A percentile compares a stretch with the other conserved stretches of the same genome.
Conservation (phyloP, 1,284 basidiomycete species). For the Malassezia nana region DNA sequence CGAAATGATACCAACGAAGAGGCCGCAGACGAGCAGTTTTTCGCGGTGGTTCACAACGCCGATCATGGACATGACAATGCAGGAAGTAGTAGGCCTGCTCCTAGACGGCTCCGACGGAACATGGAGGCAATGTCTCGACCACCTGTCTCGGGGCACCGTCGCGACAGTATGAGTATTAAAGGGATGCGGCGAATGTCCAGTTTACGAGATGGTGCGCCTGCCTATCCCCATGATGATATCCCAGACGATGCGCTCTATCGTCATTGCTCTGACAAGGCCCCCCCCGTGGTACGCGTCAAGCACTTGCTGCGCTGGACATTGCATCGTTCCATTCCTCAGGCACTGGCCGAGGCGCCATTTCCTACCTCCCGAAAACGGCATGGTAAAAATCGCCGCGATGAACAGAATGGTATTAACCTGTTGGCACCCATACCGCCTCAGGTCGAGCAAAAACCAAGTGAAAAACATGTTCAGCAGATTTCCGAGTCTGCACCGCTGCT, state of each 20-base stretch:
- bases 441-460: conserved; percentile 13
- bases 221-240: conserved; percentile 37
- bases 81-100: too few relatives aligned
- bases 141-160: conserved; percentile 16
- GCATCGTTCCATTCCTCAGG: conserved; percentile 30
- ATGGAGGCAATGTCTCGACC: background rate
- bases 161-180: conserved; percentile 36
- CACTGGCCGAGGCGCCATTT: conserved; percentile 21
- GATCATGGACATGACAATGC: background rate
- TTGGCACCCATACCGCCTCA: background rate
- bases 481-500: conserved; percentile 18
- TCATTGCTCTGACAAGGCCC: conserved; percentile 31
- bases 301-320: conserved; percentile 32
- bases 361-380: conserved; percentile 9
- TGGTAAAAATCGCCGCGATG: conserved; percentile 14
- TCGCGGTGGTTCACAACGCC: background rate
- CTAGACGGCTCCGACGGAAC: background rate
- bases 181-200: conserved; percentile 29
- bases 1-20: conserved; percentile 6
- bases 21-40: conserved; percentile 1
- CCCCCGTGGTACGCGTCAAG: conserved; percentile 37
- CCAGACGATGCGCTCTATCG: conserved; percentile 37
- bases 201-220: conserved; percentile 29
- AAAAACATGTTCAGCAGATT: conserved; percentile 25
- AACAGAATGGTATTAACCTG: conserved; percentile 1